Evolutionary conservation across 148 eudicot genomes (phyloP).

Genomic region (Rhododendron mucronatum): DNA sequence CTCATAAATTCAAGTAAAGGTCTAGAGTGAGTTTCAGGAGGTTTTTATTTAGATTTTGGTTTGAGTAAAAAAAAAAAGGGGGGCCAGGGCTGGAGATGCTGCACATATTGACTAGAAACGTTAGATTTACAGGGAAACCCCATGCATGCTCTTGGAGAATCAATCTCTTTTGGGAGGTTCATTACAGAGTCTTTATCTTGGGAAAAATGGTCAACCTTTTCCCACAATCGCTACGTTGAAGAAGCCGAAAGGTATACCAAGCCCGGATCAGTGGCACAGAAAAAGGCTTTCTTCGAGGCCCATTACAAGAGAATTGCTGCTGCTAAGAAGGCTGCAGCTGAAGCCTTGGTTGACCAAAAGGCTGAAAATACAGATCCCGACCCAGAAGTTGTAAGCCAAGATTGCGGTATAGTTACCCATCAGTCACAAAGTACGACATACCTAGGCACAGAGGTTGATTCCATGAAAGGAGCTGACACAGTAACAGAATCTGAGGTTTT

Average conservation of each 20-base stretch:
- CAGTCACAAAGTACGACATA: slow-evolving; percentile 3
- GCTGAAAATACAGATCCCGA: slow-evolving; percentile 4
- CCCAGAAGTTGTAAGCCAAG: slow-evolving; percentile 2
- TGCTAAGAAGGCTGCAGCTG: slow-evolving; percentile 56
- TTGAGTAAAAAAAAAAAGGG: background rate
- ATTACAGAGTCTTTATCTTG: slow-evolving; percentile 64
- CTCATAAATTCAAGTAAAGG: background rate
- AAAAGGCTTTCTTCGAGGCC: slow-evolving; percentile 95
- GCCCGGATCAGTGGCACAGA: slow-evolving; percentile 89
- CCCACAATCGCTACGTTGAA: slow-evolving; percentile 68
- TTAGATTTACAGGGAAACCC: slow-evolving; percentile 39
- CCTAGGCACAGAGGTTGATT: slow-evolving; percentile 8
- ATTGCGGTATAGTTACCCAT: background rate
- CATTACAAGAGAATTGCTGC: slow-evolving; percentile 94
- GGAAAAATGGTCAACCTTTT: slow-evolving; percentile 92
- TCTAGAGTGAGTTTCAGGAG: background rate
- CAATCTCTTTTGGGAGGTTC: slow-evolving; percentile 81
- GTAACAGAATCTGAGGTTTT: slow-evolving; percentile 6
- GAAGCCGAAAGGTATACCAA: slow-evolving; percentile 76
- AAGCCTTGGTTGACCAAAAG: slow-evolving; percentile 62
- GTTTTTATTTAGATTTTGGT: background rate
- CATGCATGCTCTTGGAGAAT: slow-evolving; percentile 55
- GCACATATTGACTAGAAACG: background rate
- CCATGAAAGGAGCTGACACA: slow-evolving; percentile 2
- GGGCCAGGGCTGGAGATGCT: background rate